Evolutionary conservation across 345 rosid genomes (phyloP).

Genomic region (Ricinus communis): DNA sequence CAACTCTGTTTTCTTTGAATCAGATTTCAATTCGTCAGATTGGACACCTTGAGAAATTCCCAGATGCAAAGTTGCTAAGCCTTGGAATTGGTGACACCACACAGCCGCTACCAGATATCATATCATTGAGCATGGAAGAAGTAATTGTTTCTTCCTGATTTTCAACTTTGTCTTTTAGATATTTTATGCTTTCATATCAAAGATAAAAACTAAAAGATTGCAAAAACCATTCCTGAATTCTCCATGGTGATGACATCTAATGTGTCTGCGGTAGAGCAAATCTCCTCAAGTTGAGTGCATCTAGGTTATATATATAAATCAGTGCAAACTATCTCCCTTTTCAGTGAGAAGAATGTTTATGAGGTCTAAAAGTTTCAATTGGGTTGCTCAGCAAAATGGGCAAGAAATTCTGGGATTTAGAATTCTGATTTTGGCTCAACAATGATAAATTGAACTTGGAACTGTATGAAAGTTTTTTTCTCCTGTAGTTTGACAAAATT

Average conservation of each 20-base stretch:
- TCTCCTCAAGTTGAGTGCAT: background rate
- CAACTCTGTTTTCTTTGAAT: background rate
- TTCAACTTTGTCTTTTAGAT: background rate
- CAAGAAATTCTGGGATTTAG: background rate
- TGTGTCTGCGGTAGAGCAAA: background rate
- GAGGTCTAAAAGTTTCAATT: background rate
- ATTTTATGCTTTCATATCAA: background rate
- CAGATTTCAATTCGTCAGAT: conserved; percentile 25
- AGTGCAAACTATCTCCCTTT: background rate
- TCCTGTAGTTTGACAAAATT: background rate
- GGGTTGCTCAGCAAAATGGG: background rate
- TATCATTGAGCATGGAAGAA: conserved; percentile 20
- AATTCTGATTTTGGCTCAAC: background rate
- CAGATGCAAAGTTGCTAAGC: conserved; percentile 28
- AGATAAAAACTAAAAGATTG: background rate
- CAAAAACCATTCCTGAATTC: background rate
- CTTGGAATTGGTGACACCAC: conserved; percentile 33
- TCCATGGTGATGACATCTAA: background rate
- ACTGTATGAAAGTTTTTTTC: background rate
- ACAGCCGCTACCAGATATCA: conserved; percentile 22
- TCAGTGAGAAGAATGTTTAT: background rate
- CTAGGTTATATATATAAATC: background rate
- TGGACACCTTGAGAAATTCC: conserved; percentile 20
- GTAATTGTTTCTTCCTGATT: conserved; percentile 4
- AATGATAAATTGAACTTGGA: background rate